phyloP scores from a whole-genome alignment of 1,284 basidiomycete species.

The Earliella scabrosa region DNA sequence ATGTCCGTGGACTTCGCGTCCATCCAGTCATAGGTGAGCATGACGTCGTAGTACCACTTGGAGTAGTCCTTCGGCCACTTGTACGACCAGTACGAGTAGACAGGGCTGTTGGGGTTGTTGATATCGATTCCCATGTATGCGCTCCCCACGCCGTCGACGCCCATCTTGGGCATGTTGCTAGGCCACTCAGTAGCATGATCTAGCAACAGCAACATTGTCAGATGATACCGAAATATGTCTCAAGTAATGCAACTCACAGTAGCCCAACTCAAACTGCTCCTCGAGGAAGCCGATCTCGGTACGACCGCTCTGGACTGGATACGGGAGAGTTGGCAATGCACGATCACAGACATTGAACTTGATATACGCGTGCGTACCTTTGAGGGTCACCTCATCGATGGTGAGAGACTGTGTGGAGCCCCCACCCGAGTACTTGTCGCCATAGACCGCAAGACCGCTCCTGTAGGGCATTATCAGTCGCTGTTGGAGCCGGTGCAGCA shows the following conservation, averaged over 20 bases:
- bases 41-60: constrained; percentile 24
- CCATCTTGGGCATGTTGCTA: constrained; percentile 1
- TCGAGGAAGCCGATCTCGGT: constrained; percentile 11
- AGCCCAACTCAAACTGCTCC: constrained; percentile 16
- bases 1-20: constrained; percentile 6
- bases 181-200: constrained; percentile 15
- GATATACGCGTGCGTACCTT: constrained; percentile 2
- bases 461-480: constrained; percentile 2
- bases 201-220: background rate
- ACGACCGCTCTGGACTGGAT: constrained; percentile 10
- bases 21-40: constrained; percentile 20
- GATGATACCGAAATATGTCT: background rate
- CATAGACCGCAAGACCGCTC: constrained; percentile 15
- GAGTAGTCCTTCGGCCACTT: constrained; percentile 16
- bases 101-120: constrained; percentile 16
- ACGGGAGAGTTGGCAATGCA: too few species aligned
- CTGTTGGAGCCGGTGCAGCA: background rate
- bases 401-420: constrained; percentile 7
- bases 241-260: constrained; percentile 9
- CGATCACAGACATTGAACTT: background rate
- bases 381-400: constrained; percentile 10
- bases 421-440: constrained; percentile 4
- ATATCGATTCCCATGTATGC: constrained; percentile 20
- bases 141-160: background rate
- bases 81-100: constrained; percentile 18